Evolutionary conservation across 176 grass and related monocot genomes (phyloP), one percentile per base, ranked within the genome.

Genomic region (Cenchrus fungigraminus): DNA sequence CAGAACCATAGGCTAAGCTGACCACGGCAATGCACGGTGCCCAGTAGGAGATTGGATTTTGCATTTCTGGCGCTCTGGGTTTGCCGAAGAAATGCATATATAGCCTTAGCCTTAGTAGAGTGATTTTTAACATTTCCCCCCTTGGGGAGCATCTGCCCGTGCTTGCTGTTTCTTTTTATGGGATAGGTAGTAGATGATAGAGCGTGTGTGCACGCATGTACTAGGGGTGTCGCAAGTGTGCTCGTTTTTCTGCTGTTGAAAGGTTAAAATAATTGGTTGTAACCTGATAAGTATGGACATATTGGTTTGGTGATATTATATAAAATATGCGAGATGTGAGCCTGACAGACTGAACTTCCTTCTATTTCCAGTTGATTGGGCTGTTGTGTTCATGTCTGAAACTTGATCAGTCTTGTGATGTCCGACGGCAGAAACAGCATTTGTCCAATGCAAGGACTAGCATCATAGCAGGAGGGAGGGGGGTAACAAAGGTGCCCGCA

Each of bases 1-100:
- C 47, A 91, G 91, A 79, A 99, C 93, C 4, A 89, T 51, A 87
- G 97, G 91, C 63, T 98, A 51, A 74, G 28, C 67, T 63, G 31
- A 71, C 42, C 44, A 17, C 45, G 47, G 61, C n/a, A 4, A 43
- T 1, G 65, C 32, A 60, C 2, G 52, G 50, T 76, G 25, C 54
- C 5, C 42, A 61, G 40, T 13, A 77, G 43, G 72, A 69, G 17
- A 68, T 69, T 43, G 2, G 57, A 15, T 9, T 45, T 42, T 76
- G 79, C 79, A 88, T 77, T 70, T 54, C 65, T 55, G n/a, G 32
- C 5, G 40, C 78, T 44, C 50, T 34, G 44, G 32, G 16, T 68
- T 16, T 22, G 45, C n/a, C 42, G 43, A 64, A 31, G 80, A 83
- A 78, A 64, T 88, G 65, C 74, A 56, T 43, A 32, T 32, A 32